Conservation (phyloP, 768 basidiomycete genomes). For the Calocybe gangraenosa region DNA sequence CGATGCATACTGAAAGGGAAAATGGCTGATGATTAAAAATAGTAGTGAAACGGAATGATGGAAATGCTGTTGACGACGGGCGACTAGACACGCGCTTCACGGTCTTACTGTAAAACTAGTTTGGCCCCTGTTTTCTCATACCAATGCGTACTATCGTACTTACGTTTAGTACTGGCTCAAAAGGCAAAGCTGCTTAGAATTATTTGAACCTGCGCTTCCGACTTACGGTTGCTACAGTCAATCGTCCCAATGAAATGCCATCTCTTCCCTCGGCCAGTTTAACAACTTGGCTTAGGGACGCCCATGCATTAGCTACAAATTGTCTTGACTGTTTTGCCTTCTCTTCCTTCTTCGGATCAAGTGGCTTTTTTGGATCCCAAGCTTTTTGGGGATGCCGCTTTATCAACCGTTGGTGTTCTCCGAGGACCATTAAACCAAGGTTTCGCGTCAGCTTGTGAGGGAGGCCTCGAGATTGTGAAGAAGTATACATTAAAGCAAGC, state of each 20-base stretch:
- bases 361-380: conserved; percentile 36
- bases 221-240: conserved; percentile 17
- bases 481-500: conserved; percentile 54
- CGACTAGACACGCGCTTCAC: conserved; percentile 8
- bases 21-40: neutral
- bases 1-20: neutral
- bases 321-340: conserved; percentile 11
- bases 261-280: conserved; percentile 57
- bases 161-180: no score
- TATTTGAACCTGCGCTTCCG: conserved; percentile 14
- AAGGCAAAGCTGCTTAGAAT: no score
- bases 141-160: no score
- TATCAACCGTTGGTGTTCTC: conserved; percentile 28
- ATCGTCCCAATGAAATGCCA: conserved; percentile 45
- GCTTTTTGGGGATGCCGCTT: conserved; percentile 8
- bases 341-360: conserved; percentile 7
- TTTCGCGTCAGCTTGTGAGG: conserved; percentile 59
- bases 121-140: neutral
- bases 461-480: conserved; percentile 60
- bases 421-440: conserved; percentile 34
- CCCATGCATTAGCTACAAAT: conserved; percentile 36
- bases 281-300: conserved; percentile 48
- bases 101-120: neutral
- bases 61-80: neutral
- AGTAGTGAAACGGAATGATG: conserved; percentile 3